Percentiles rank a stretch among this genome's conserved stretches.
phyloP scores from a whole-genome alignment of 805 yeast genomes.

The Pichia cephalocereana region DNA sequence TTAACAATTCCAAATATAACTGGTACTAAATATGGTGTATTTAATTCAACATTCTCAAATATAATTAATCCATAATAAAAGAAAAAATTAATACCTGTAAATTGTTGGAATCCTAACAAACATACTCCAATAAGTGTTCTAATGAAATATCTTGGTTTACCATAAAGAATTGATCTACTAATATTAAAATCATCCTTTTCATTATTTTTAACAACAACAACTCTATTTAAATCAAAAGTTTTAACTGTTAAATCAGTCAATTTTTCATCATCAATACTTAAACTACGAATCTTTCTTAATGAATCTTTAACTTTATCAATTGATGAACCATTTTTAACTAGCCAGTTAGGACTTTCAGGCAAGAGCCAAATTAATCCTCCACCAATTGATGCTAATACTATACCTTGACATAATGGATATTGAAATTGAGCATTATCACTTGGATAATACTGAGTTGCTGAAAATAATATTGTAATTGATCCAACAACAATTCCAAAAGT shows the following conservation, averaged over 20 bases:
- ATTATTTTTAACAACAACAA: neutral
- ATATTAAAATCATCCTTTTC: neutral
- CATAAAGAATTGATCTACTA: conserved; percentile 15
- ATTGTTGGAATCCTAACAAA: conserved; percentile 33
- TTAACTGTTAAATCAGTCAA: conserved; percentile 14
- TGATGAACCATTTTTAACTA: conserved; percentile 9
- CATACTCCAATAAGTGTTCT: conserved; percentile 24
- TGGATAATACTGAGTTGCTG: conserved; percentile 8
- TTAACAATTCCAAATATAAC: conserved; percentile 48
- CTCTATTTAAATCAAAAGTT: conserved; percentile 12
- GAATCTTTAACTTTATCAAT: conserved; percentile 11
- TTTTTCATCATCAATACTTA: conserved; percentile 15
- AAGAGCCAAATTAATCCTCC: conserved; percentile 18
- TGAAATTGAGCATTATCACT: conserved; percentile 14
- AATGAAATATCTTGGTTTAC: conserved; percentile 23
- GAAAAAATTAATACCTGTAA: conserved; percentile 59
- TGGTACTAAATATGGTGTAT: conserved; percentile 47
- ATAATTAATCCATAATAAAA: conserved; percentile 59
- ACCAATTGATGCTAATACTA: conserved; percentile 2
- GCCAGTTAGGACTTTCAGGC: conserved; percentile 29
- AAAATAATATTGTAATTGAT: conserved; percentile 15
- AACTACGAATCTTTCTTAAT: conserved; percentile 14
- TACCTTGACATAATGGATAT: conserved; percentile 15
- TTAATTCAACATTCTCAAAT: conserved; percentile 41
- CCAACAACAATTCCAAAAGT: conserved; percentile 28